Base-by-base conservation (phyloP, 805 yeast species). In the Wickerhamiella bombiphila region DNA sequence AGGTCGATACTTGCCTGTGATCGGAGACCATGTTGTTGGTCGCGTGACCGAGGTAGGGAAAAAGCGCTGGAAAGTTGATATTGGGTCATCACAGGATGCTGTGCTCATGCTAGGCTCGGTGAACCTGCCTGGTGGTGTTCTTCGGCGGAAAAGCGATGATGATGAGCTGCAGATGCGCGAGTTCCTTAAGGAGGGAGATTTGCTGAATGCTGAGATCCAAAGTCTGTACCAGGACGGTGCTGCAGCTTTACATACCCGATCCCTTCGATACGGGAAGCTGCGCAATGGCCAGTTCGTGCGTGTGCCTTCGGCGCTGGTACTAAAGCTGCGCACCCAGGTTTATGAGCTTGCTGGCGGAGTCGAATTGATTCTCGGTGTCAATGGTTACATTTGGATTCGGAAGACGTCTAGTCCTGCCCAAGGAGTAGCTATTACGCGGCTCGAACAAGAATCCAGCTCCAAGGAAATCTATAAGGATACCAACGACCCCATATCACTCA, bases 101-200 rank as follows among this genome's bases (percentile, higher is more conserved):
- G 76, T 82, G 0, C 61, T 91, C 43, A 78, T 82, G 83, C 67
- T 93, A 40, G 98, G 98, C 9, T 82, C 95, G 1, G 94, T 91
- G 16, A 91, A 91, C 57, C 66, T 91, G 44, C 99, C 99, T 2
- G 98, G 99, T 38, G 99, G 99, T 39, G 80, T 91, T 2, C 63
- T 91, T 50, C 72, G 98, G 59, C 71, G 98, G 53, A 91, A 93
- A 56, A 75, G 86, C 24, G 98, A 93, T 54, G 75, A 80, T 46
- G 99, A 91, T 62, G 98, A 91, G 61, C 66, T 91, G 46, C 94
- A 88, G 55, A 91, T 93, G 99, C 71, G 98, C 52, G 73, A 71
- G 48, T 82, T 86, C 52, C 63, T 91, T 49, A 91, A 91, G 55
- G 99, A 93, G 53, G 98, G 98, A 13, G 98, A 91, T 57, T 65